A percentile compares a stretch with the other conserved stretches of the same genome.
These are phyloP conservation scores for Ceratobasidium sp. DNA, from an alignment of 1,284 basidiomycete species.

Conservation along the genomic window DNA sequence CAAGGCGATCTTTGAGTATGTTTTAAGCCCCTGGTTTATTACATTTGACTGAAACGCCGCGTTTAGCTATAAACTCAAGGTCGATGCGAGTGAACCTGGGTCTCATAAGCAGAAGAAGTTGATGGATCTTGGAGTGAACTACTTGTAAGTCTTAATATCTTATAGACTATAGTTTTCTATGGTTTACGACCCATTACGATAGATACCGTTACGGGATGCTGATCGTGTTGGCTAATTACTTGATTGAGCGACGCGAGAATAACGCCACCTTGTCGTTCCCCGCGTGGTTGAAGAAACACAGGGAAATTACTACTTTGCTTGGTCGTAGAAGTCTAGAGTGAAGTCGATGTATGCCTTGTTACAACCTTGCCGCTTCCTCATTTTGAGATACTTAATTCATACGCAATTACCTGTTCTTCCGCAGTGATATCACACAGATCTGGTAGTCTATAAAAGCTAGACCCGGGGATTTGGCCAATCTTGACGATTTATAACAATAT, in stretches of 20 bases:
- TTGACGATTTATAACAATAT: slow-evolving; percentile 43
- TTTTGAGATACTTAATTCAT: background rate
- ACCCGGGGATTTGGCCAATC: background rate
- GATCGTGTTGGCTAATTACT: slow-evolving; percentile 94
- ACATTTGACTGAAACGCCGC: slow-evolving; percentile 13
- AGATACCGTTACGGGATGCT: slow-evolving; percentile 88
- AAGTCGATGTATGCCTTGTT: background rate
- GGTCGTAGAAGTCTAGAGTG: slow-evolving; percentile 76
- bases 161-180: background rate
- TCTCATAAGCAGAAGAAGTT: slow-evolving; percentile 78
- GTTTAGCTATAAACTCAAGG: slow-evolving; percentile 86
- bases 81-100: slow-evolving; percentile 80
- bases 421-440: background rate
- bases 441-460: background rate
- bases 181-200: background rate
- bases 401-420: background rate
- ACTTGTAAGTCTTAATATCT: slow-evolving; percentile 62
- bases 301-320: slow-evolving; percentile 83
- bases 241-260: slow-evolving; percentile 70
- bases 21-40: background rate
- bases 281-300: slow-evolving; percentile 78
- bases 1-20: slow-evolving; percentile 88
- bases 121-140: slow-evolving; percentile 79
- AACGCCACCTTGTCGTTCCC: slow-evolving; percentile 65
- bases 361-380: background rate